Evolutionary conservation across 352 stramenopile genomes (phyloP).

Genomic region (Blastocystis sp.): DNA sequence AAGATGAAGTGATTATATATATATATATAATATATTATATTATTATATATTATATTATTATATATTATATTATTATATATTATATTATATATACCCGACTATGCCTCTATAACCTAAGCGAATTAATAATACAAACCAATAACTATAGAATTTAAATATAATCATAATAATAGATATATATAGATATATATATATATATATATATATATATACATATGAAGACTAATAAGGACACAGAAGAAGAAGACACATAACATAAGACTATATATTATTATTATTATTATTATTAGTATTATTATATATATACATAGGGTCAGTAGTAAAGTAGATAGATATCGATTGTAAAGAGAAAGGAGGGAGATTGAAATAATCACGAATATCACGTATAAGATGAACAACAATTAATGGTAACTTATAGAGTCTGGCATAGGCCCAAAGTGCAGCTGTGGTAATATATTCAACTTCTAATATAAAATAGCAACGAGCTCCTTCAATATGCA

Average conservation of each 20-base stretch:
- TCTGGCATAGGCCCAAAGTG: conserved; percentile 16
- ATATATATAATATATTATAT: too few species aligned
- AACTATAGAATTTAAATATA: too few species aligned
- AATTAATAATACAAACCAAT: conserved; percentile 29
- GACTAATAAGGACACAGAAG: too few species aligned
- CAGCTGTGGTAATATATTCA: background rate
- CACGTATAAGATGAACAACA: background rate
- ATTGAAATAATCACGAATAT: background rate
- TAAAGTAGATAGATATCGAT: background rate
- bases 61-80: conserved; percentile 25
- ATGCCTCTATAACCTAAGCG: conserved; percentile 9
- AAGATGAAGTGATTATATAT: too few species aligned
- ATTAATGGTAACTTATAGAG: conserved; percentile 28
- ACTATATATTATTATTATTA: background rate
- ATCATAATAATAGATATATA: too few species aligned
- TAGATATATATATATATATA: too few species aligned
- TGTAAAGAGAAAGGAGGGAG: background rate
- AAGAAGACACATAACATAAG: conserved; percentile 14
- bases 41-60: too few species aligned
- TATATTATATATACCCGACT: background rate
- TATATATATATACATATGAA: too few species aligned
- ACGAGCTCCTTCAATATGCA: conserved; percentile 2
- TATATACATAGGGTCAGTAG: too few species aligned
- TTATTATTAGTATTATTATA: conserved; percentile 11
- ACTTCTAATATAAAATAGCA: conserved; percentile 21